These are phyloP conservation scores for Penicillium sclerotiorum DNA, from an alignment of 2,329 filamentous ascomycete genomes.

Conservation along the genomic window DNA sequence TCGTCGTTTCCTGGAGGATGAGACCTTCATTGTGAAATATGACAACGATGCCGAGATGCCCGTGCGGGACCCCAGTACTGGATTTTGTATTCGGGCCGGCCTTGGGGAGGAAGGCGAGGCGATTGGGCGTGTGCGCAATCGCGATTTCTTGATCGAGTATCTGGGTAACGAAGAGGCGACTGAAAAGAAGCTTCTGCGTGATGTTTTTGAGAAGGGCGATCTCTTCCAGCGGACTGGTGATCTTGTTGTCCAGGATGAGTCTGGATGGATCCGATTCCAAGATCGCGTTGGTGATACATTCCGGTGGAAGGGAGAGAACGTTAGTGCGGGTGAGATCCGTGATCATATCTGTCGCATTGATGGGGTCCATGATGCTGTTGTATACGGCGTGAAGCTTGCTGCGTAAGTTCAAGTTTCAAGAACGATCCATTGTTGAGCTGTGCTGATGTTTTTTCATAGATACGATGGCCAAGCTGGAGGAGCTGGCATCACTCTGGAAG, in stretches of 20 bases:
- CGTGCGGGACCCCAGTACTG: conserved; percentile 47
- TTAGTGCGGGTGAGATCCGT: conserved; percentile 49
- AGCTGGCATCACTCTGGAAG: conserved; percentile 48
- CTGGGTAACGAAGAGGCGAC: conserved; percentile 46
- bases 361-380: conserved; percentile 47
- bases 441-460: conserved; percentile 26
- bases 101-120: conserved; percentile 49
- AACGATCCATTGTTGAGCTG: not conserved
- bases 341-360: conserved; percentile 47
- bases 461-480: conserved; percentile 55
- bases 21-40: conserved; percentile 47
- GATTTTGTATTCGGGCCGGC: conserved; percentile 44
- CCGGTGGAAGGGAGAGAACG: conserved; percentile 50
- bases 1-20: conserved; percentile 43
- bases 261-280: conserved; percentile 50
- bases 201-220: conserved; percentile 52
- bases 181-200: conserved; percentile 46
- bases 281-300: conserved; percentile 47
- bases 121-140: conserved; percentile 47
- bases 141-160: conserved; percentile 46
- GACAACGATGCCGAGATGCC: conserved; percentile 47
- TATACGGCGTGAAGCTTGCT: conserved; percentile 48
- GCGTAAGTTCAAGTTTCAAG: conserved; percentile 31
- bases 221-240: conserved; percentile 51
- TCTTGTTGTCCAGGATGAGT: conserved; percentile 43